Evolutionary conservation across 495 filamentous ascomycete species (phyloP), one percentile per base, ranked within the genome.

Genomic region (Neurospora sp.): DNA sequence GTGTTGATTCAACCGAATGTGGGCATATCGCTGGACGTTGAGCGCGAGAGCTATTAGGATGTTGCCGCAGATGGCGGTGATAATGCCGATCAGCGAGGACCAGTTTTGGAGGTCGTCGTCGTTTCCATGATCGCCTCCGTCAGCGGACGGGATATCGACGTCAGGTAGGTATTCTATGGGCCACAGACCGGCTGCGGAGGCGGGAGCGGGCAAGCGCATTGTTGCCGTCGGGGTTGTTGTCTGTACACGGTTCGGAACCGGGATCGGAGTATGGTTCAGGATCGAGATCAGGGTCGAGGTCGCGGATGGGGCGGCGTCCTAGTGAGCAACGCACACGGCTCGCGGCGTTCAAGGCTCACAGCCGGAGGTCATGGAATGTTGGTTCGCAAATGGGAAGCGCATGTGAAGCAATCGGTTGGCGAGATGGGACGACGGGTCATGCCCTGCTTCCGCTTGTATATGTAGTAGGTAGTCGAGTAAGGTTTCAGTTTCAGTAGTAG

Each of bases 11-110:
- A 98, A 87, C 44, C 92, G 88, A 72, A 96, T 93, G 79, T 99
- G 96, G 20, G 95, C 94, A 80, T 98, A 98, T 71, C 96, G 93
- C 81, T 98, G 96, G 69, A 96, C 93, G 76, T 99, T 99, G 73
- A 99, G 92, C 16, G 96, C 96, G 72, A 98, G 87, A 5, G 95
- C 96, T 44, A 99, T 98, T 72, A 99, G 85, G 41, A 97, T 86
- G 80, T 98, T 98, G 41, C 96, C 96, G 69, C 88, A 85, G 79
- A 99, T 94, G 46, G 96, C 95, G 1, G 95, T 95, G 69, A 94
- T 81, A 77, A 99, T 98, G 77, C 96, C 96, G 77, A 99, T 98
- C 73, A 98, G 83, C 1, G 93, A 95, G 12, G 93, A 96, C 94
- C 95, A 97, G 77, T 92, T 86, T 72, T 90, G 88, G 9, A 93